Base-by-base conservation (phyloP, 805 yeast species). In the Candida peoriensis region DNA sequence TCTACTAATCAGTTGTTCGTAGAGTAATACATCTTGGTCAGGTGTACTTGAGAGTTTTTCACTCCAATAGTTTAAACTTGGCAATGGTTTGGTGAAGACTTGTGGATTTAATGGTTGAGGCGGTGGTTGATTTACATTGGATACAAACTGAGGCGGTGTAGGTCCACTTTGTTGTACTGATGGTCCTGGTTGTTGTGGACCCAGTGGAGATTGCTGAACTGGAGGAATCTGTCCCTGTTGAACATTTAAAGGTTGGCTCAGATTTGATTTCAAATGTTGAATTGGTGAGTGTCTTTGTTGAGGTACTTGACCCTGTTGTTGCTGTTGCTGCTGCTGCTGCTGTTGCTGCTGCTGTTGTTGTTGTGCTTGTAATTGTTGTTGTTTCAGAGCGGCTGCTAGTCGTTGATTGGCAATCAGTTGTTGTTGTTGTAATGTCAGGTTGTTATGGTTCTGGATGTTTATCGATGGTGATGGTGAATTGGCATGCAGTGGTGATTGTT, bases 21-120 rank as follows among this genome's bases (percentile, higher is more conserved):
- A 83, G 12, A 78, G 42, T 36, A 64, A 50, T 10, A 76, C 59
- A 39, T 78, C 80, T 3, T 60, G 33, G 11, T 46, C 42, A 7
- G 76, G 68, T 29, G 66, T 68, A 3, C 52, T 49, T 17, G 47
- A 47, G 19, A 71, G 48, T 25, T 61, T 63, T 12, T 68, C 67
- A 1, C 85, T 76, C 89, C 88, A 81, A 39, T 67, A 67, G 24
- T 64, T 64, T 16, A 58, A 38, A 12, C 57, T 63, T 6, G 66
- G 63, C 32, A 68, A 63, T 25, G 61, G 62, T 25, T 56, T 55
- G 2, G 58, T 44, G 12, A 58, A 42, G 0, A 52, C 48, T 39
- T 50, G 57, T 18, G 36, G 44, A 26, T 8, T 21, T 12, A 52
- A 44, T 2, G 62, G 59, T 20, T 27, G 43, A 15, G 30, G 48